Evolutionary conservation across 2,329 filamentous ascomycete genomes (phyloP).

Genomic region (Hymenoscyphus salicellus): DNA sequence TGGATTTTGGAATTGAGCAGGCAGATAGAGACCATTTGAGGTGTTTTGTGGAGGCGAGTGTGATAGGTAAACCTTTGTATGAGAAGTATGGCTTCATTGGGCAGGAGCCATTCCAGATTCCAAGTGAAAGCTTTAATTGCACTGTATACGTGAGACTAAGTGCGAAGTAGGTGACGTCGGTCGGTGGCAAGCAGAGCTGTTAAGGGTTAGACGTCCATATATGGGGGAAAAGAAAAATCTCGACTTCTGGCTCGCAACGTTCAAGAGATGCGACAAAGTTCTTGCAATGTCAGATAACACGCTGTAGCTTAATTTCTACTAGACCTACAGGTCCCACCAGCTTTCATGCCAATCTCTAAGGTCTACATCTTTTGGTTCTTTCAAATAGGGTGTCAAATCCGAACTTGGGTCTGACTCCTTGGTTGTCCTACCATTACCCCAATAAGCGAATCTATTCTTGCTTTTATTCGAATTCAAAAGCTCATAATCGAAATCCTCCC

Average conservation of each 20-base stretch:
- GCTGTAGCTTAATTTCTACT: not conserved
- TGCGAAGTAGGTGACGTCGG: not conserved
- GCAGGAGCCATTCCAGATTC: not conserved
- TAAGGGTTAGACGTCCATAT: not conserved
- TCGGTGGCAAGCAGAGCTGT: not conserved
- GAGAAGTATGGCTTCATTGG: not conserved
- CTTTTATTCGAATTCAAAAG: conserved; percentile 38
- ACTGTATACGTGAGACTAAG: not conserved
- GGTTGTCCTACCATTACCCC: conserved; percentile 63
- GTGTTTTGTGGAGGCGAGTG: not conserved
- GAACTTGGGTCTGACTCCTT: conserved; percentile 48
- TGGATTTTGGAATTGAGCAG: not conserved
- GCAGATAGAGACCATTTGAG: not conserved
- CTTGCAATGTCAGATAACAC: no score
- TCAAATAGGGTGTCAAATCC: conserved; percentile 5
- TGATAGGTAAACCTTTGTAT: not conserved
- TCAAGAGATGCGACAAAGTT: no score
- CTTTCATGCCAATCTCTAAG: conserved; percentile 10
- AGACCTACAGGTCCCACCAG: conserved; percentile 5
- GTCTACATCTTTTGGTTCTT: not conserved
- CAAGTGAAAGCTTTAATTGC: not conserved
- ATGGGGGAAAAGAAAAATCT: no score
- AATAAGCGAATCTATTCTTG: conserved; percentile 49
- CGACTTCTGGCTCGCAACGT: no score
- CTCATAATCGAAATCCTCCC: conserved; percentile 56